A percentile compares a stretch with the other conserved stretches of the same genome.
phyloP scores from a whole-genome alignment of 2,329 filamentous ascomycete species.

The Parastagonospora nodorum region DNA sequence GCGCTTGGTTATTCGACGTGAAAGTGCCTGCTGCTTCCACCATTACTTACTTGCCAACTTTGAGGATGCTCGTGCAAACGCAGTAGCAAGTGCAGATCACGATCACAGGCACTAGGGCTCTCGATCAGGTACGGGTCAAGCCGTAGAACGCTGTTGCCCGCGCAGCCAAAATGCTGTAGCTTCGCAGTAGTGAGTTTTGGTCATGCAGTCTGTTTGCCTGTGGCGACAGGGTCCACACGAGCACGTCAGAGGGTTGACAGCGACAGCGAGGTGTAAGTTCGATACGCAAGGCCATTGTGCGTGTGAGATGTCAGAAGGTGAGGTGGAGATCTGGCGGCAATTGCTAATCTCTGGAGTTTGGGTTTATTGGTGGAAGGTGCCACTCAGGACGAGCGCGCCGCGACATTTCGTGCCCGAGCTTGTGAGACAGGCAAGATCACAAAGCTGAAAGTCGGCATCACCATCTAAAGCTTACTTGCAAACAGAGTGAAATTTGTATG shows the following conservation, averaged over 20 bases:
- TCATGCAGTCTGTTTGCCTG: not conserved
- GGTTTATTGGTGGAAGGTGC: constrained; percentile 1
- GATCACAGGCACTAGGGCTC: too few relatives aligned
- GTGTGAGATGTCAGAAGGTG: not conserved
- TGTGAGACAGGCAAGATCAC: too few relatives aligned
- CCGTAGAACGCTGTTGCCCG: not conserved
- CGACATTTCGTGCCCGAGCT: not conserved
- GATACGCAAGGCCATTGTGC: not conserved
- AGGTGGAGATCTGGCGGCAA: not conserved
- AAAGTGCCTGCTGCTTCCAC: not conserved
- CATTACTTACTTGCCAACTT: not conserved
- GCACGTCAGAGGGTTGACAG: not conserved
- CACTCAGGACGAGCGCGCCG: constrained; percentile 2
- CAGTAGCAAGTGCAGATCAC: too few relatives aligned
- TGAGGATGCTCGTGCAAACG: not conserved
- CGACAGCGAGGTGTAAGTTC: not conserved
- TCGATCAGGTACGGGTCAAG: too few relatives aligned
- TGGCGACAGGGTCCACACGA: not conserved
- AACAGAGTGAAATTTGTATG: too few relatives aligned
- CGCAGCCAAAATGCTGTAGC: not conserved
- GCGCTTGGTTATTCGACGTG: constrained; percentile 1
- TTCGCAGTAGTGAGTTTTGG: not conserved
- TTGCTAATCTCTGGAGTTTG: constrained; percentile 2
- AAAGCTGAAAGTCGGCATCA: too few relatives aligned
- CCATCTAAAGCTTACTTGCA: too few relatives aligned